Conservation (phyloP, 306 rosid species). For the Gynostemma pentaphyllum region DNA sequence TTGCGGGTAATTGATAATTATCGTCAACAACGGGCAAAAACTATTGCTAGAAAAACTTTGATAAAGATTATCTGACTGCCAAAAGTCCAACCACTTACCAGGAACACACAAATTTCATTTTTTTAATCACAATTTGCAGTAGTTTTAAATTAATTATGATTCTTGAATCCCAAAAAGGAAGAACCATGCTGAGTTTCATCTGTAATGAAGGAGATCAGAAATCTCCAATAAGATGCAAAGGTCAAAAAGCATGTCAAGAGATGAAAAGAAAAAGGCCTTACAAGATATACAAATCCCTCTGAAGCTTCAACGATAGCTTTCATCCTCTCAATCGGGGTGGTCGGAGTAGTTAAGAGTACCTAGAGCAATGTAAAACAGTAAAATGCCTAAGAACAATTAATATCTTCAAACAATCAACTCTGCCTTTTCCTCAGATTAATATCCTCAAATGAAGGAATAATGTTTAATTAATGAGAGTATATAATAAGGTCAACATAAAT, state of each 20-base stretch:
- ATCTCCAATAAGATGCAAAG: neutral
- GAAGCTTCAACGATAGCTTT: constrained; percentile 72
- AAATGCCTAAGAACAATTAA: neutral
- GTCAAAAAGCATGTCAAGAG: neutral
- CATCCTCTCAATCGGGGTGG: constrained; percentile 76
- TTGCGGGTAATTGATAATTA: too few species aligned
- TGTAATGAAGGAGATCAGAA: neutral
- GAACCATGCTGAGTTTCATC: neutral
- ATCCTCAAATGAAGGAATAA: neutral
- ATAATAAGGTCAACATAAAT: neutral
- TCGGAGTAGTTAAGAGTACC: constrained; percentile 93
- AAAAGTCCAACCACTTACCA: too few species aligned
- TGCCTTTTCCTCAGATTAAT: neutral
- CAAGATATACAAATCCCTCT: constrained; percentile 82
- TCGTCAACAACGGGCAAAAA: too few species aligned
- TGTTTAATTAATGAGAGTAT: neutral
- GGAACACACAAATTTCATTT: neutral
- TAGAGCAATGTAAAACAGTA: constrained; percentile 8
- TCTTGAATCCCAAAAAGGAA: neutral
- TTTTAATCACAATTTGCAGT: neutral
- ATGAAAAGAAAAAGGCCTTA: constrained; percentile 20
- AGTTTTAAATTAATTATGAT: neutral
- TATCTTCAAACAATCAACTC: neutral
- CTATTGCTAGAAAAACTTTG: neutral
- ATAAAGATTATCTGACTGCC: too few species aligned